These are phyloP conservation scores for Penicillium taxi DNA, from an alignment of 495 filamentous ascomycete genomes.

Conservation along the genomic window DNA sequence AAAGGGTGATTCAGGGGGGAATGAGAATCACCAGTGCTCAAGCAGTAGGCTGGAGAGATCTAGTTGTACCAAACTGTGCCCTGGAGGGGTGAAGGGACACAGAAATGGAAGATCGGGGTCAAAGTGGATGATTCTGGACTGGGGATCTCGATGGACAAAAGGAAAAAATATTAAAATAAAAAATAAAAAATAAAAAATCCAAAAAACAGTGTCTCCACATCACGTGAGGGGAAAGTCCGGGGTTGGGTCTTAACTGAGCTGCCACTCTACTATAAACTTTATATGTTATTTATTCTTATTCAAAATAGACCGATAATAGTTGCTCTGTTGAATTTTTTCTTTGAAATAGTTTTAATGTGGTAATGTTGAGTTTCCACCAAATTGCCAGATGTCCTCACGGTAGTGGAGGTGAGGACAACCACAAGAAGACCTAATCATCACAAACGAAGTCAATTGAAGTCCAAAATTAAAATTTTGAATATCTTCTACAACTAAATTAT, in stretches of 20 bases:
- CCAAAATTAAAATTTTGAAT: no score
- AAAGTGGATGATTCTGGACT: conserved; percentile 22
- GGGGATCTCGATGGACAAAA: conserved; percentile 18
- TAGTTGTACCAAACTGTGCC: neutral
- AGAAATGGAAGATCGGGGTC: conserved; percentile 16
- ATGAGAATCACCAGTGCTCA: conserved; percentile 4
- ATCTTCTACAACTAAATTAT: no score
- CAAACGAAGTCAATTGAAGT: no score
- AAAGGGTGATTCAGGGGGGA: conserved; percentile 17
- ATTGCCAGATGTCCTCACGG: no score
- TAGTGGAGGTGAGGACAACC: no score
- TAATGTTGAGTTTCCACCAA: no score
- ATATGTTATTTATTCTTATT: no score
- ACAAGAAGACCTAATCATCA: no score
- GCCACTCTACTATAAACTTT: neutral
- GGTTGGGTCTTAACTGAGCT: neutral
- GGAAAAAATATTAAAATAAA: conserved; percentile 15
- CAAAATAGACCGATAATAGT: no score
- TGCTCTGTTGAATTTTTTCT: no score
- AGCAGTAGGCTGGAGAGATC: neutral
- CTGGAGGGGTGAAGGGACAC: conserved; percentile 4
- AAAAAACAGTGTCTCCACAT: conserved; percentile 16
- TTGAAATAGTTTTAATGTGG: no score
- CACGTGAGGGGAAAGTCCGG: conserved; percentile 18
- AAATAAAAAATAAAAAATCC: conserved; percentile 12